Conservation (phyloP, 345 rosid species). For the Psidium guajava region DNA sequence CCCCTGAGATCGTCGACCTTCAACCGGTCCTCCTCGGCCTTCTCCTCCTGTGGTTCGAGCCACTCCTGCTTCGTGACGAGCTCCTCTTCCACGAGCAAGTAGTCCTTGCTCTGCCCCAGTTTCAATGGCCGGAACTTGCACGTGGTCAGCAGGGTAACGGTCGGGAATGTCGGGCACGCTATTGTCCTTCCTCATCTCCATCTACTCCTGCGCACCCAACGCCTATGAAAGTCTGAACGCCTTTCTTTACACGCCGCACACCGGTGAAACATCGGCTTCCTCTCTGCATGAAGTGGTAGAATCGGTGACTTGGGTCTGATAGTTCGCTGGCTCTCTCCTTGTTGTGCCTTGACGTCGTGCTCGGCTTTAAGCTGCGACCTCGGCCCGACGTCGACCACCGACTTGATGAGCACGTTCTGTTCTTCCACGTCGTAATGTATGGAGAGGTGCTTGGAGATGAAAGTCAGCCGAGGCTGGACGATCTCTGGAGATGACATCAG, state of each 20-base stretch:
- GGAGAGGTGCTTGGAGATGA: conserved; percentile 62
- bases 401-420: conserved; percentile 40
- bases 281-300: no score
- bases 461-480: conserved; percentile 47
- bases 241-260: no score
- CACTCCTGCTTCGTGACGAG: conserved; percentile 87
- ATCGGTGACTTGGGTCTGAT: no score
- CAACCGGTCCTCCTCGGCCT: conserved; percentile 89
- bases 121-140: conserved; percentile 78
- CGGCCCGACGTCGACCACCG: conserved; percentile 50
- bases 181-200: no score
- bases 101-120: conserved; percentile 82
- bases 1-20: conserved; percentile 91
- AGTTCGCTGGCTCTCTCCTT: no score
- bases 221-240: no score
- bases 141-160: conserved; percentile 70
- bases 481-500: no score
- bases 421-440: conserved; percentile 65
- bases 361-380: conserved; percentile 60
- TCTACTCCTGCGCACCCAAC: no score
- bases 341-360: conserved; percentile 88
- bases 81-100: conserved; percentile 90
- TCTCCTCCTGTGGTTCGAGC: conserved; percentile 91
- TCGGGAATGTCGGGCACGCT: no score
- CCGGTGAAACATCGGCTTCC: no score